Conservation (phyloP, 2,329 filamentous ascomycete genomes). For the Hypoxylon sp. region DNA sequence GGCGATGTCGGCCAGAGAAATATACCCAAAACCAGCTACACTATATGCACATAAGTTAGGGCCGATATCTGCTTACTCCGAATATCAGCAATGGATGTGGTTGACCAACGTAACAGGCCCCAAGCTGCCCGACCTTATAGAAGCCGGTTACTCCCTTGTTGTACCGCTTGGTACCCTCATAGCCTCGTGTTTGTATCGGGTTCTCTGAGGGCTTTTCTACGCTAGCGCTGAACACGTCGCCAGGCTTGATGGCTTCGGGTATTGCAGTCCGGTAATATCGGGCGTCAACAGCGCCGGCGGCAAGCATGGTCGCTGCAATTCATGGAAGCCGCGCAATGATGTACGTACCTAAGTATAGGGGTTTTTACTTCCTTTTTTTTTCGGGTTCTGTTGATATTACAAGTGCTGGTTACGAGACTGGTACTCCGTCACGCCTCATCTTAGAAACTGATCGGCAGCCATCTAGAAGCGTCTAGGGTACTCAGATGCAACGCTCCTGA, state of each 20-base stretch:
- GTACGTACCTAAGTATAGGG: neutral
- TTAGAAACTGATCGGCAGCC: neutral
- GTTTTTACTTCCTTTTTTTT: neutral
- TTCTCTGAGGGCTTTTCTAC: neutral
- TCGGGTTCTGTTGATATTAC: neutral
- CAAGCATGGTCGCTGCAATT: neutral
- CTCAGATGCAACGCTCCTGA: constrained; percentile 1
- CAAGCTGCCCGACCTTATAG: neutral
- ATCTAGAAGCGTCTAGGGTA: neutral
- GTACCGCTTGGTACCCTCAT: neutral
- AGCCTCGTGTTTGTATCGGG: no score
- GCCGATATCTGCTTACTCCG: neutral
- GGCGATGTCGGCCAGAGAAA: no score
- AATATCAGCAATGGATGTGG: neutral
- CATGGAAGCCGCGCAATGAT: neutral
- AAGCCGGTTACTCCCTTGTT: no score
- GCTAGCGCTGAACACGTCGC: constrained; percentile 20
- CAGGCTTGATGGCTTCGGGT: constrained; percentile 14
- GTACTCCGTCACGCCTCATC: neutral
- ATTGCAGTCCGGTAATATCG: constrained; percentile 26
- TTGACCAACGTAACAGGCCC: neutral
- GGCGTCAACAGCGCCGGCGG: constrained; percentile 2
- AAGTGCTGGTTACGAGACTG: neutral
- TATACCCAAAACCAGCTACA: no score
- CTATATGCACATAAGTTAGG: neutral